These are phyloP conservation scores for Micromonas commoda DNA, from an alignment of 139 green algal genomes.

Conservation along the genomic window DNA sequence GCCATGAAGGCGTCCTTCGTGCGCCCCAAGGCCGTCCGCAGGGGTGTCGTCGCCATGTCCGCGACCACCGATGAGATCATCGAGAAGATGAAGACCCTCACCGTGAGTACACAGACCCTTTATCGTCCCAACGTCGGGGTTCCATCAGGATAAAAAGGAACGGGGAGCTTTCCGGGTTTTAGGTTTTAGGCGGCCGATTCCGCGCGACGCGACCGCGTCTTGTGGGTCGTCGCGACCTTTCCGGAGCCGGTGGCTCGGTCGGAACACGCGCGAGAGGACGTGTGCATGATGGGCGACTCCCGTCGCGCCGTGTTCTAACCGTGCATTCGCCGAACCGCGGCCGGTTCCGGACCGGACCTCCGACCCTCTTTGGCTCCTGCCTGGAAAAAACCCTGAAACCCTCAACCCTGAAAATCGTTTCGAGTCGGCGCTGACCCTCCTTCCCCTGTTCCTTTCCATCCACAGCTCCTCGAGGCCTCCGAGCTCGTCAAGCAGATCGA, in stretches of 20 bases:
- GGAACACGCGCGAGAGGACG: not conserved
- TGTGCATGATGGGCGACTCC: not conserved
- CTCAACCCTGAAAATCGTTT: no score
- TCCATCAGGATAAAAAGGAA: no score
- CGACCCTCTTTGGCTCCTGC: not conserved
- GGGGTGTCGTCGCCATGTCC: slow-evolving; percentile 8
- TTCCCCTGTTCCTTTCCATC: not conserved
- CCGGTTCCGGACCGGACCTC: not conserved
- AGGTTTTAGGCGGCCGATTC: not conserved
- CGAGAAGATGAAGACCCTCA: slow-evolving; percentile 61
- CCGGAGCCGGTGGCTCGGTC: no score
- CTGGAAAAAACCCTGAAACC: no score
- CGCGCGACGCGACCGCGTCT: no score
- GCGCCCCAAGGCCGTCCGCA: not conserved
- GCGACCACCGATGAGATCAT: slow-evolving; percentile 47
- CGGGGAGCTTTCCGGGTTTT: no score
- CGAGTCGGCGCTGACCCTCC: no score
- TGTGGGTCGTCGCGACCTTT: no score
- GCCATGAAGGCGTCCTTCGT: no score
- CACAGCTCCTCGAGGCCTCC: slow-evolving; percentile 50
- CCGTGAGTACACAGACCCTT: slow-evolving; percentile 10
- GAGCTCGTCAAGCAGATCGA: slow-evolving; percentile 59
- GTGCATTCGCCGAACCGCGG: not conserved
- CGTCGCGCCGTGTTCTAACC: not conserved
- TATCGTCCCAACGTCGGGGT: no score